phyloP scores from a whole-genome alignment of 2,329 filamentous ascomycete genomes.

The Trichoderma aggressivum region DNA sequence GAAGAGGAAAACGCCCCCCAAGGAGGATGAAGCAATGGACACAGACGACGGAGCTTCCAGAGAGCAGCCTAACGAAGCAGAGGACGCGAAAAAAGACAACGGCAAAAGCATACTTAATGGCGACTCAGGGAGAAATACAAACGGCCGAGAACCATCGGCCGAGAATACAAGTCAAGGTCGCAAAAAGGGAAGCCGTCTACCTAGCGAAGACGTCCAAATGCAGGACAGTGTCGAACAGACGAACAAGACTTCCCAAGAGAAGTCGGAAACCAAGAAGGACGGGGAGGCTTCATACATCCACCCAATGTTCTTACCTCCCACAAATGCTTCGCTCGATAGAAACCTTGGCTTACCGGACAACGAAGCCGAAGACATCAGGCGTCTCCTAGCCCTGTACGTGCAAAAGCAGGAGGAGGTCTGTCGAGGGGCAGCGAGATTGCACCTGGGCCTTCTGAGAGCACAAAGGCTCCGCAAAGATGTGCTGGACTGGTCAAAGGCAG shows the following conservation, averaged over 20 bases:
- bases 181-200: slow-evolving; percentile 4
- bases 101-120: slow-evolving; percentile 3
- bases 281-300: slow-evolving; percentile 59
- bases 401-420: slow-evolving; percentile 85
- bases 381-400: slow-evolving; percentile 70
- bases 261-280: background rate
- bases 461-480: slow-evolving; percentile 70
- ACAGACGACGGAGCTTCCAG: slow-evolving; percentile 10
- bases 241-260: slow-evolving; percentile 36
- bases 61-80: background rate
- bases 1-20: slow-evolving; percentile 23
- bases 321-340: slow-evolving; percentile 60
- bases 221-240: slow-evolving; percentile 22
- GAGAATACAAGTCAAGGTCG: background rate
- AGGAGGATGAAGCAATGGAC: slow-evolving; percentile 16
- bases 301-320: slow-evolving; percentile 68
- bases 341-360: slow-evolving; percentile 67
- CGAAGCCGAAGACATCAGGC: slow-evolving; percentile 76
- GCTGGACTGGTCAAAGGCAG: slow-evolving; percentile 72
- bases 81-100: background rate
- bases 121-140: background rate
- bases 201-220: slow-evolving; percentile 26
- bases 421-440: slow-evolving; percentile 64
- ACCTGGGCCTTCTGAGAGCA: slow-evolving; percentile 67
- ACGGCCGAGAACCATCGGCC: background rate